Percentiles rank a stretch among this genome's conserved stretches.
Evolutionary conservation across 495 filamentous ascomycete genomes (phyloP).

Genomic region (Baudoinia panamericana): DNA sequence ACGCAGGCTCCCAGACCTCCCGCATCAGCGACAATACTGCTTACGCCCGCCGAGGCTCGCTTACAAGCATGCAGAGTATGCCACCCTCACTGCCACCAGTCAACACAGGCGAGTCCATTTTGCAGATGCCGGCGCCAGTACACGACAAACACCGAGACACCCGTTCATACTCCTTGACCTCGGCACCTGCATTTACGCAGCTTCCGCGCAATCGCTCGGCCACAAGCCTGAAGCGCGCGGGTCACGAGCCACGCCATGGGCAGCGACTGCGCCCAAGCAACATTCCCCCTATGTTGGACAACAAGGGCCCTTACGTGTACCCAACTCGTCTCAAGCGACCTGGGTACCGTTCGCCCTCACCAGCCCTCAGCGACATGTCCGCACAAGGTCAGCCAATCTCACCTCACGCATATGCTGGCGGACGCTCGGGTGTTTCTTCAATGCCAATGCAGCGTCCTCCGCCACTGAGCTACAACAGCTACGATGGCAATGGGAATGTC

Average conservation of each 20-base stretch:
- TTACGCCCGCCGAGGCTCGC: constrained; percentile 14
- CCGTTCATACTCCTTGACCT: constrained; percentile 47
- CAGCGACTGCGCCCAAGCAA: constrained; percentile 6
- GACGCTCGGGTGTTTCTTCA: neutral
- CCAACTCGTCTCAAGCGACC: constrained; percentile 52
- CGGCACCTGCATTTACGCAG: constrained; percentile 36
- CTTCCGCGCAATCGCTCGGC: constrained; percentile 42
- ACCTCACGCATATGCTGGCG: neutral
- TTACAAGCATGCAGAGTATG: constrained; percentile 23
- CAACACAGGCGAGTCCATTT: constrained; percentile 5
- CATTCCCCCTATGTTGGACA: constrained; percentile 15
- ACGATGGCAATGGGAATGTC: constrained; percentile 11
- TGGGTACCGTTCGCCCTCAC: constrained; percentile 50
- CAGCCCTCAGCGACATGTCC: constrained; percentile 38
- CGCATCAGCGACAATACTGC: constrained; percentile 15
- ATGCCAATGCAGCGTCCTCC: constrained; percentile 12
- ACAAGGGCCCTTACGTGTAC: constrained; percentile 50
- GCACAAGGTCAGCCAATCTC: constrained; percentile 4
- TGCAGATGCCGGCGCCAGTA: constrained; percentile 22
- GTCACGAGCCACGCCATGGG: constrained; percentile 34
- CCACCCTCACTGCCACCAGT: constrained; percentile 16
- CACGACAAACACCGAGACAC: constrained; percentile 24
- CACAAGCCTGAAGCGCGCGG: constrained; percentile 36
- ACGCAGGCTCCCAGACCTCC: constrained; percentile 21
- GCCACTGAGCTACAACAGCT: constrained; percentile 14